A percentile compares a stretch with the other conserved stretches of the same genome.
These are phyloP conservation scores for Glutinoglossum americanum DNA, from an alignment of 495 filamentous ascomycete species.

Conservation along the genomic window DNA sequence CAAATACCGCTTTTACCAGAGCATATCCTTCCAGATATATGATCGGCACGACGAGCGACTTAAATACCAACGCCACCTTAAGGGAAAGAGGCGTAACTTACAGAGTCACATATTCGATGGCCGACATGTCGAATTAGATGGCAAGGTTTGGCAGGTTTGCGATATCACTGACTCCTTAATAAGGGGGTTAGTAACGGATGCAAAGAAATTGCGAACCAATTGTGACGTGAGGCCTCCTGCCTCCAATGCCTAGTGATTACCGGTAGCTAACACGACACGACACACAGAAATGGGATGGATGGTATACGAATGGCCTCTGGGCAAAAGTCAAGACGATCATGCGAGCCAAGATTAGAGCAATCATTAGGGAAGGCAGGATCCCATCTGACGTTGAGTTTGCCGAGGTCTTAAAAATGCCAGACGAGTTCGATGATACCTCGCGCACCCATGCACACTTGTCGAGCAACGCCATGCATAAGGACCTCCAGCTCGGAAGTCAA, in stretches of 20 bases:
- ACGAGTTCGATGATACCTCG: conserved; percentile 17
- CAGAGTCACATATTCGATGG: conserved; percentile 68
- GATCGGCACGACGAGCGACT: conserved; percentile 3
- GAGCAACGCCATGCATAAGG: conserved; percentile 11
- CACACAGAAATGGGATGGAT: conserved; percentile 50
- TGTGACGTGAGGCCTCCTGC: conserved; percentile 20
- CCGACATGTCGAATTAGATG: conserved; percentile 38
- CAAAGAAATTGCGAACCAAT: conserved; percentile 19
- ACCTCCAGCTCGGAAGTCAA: conserved; percentile 13
- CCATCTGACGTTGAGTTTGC: conserved; percentile 30
- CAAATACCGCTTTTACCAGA: conserved; percentile 63
- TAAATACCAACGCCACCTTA: not conserved
- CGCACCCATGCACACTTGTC: conserved; percentile 11
- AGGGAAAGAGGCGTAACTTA: conserved; percentile 7
- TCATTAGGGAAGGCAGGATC: conserved; percentile 22
- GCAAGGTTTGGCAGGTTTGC: conserved; percentile 81
- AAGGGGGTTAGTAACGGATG: conserved; percentile 24
- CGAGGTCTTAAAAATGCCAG: conserved; percentile 22
- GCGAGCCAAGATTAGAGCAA: conserved; percentile 46
- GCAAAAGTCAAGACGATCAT: conserved; percentile 68
- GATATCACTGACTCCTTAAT: conserved; percentile 70
- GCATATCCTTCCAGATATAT: conserved; percentile 51
- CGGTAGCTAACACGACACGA: conserved; percentile 12
- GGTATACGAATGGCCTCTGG: conserved; percentile 57
- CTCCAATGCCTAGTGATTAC: conserved; percentile 8